Conservation (phyloP, 1,284 basidiomycete species). For the Heterobasidion irregulare region DNA sequence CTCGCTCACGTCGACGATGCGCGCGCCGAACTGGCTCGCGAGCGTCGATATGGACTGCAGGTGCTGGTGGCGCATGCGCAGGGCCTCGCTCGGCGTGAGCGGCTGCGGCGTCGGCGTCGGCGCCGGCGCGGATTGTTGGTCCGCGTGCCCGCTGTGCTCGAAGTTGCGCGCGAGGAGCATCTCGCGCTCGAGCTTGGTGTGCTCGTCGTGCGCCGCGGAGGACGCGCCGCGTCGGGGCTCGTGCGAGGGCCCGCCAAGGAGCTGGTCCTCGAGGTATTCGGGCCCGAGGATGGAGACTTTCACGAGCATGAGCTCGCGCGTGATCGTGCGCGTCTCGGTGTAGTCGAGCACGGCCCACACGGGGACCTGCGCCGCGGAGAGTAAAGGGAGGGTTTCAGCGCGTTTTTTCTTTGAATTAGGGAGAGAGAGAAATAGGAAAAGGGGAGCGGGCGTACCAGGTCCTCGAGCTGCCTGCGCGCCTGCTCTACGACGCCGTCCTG, state of each 20-base stretch:
- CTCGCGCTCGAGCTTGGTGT: constrained; percentile 60
- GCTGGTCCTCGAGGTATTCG: constrained; percentile 91
- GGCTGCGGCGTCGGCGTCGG: not conserved
- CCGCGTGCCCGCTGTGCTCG: constrained; percentile 44
- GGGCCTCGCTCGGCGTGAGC: constrained; percentile 18
- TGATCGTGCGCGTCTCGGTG: constrained; percentile 72
- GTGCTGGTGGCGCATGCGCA: constrained; percentile 77
- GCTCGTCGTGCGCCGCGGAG: constrained; percentile 17
- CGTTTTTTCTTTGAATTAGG: not conserved
- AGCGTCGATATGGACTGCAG: constrained; percentile 82
- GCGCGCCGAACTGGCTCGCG: constrained; percentile 85
- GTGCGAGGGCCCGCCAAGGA: constrained; percentile 75
- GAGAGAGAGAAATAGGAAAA: not conserved
- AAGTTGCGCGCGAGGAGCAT: constrained; percentile 66
- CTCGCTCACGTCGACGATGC: constrained; percentile 92
- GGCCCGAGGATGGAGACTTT: constrained; percentile 90
- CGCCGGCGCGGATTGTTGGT: constrained; percentile 1
- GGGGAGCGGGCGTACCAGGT: constrained; percentile 56
- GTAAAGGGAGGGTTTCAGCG: not conserved
- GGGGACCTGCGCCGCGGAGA: constrained; percentile 57
- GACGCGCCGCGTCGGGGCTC: constrained; percentile 41
- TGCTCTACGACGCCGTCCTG: constrained; percentile 99
- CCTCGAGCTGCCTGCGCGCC: constrained; percentile 88
- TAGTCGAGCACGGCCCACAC: constrained; percentile 98
- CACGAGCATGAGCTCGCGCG: constrained; percentile 21